Evolutionary conservation across 768 basidiomycete species (phyloP).

Genomic region (Chalciporus chontae): DNA sequence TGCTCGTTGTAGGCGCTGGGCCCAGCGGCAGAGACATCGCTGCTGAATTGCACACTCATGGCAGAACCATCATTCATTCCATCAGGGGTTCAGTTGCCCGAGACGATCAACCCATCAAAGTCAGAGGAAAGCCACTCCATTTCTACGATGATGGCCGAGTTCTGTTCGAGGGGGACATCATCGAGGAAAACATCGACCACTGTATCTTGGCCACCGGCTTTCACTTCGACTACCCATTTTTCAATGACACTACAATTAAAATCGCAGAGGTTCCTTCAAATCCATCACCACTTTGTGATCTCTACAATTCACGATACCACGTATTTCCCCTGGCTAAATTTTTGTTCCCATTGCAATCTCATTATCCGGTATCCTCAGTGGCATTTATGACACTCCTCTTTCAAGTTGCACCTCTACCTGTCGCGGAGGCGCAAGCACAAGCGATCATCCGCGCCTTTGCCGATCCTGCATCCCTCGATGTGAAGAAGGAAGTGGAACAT

Average conservation of each 20-base stretch:
- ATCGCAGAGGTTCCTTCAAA: constrained; percentile 39
- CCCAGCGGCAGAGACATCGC: constrained; percentile 71
- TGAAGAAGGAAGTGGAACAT: constrained; percentile 43
- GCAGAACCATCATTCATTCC: constrained; percentile 54
- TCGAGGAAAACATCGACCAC: constrained; percentile 52
- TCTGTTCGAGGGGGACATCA: constrained; percentile 55
- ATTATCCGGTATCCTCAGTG: constrained; percentile 46
- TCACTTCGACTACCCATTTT: constrained; percentile 60
- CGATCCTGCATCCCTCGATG: constrained; percentile 48
- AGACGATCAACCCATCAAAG: constrained; percentile 35
- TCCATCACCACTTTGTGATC: constrained; percentile 45
- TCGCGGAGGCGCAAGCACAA: constrained; percentile 75
- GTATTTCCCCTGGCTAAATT: constrained; percentile 72
- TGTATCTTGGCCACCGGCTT: constrained; percentile 80
- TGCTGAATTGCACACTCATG: constrained; percentile 48
- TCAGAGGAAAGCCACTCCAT: constrained; percentile 40
- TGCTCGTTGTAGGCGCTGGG: constrained; percentile 50
- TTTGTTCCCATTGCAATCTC: constrained; percentile 56
- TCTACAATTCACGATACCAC: constrained; percentile 63
- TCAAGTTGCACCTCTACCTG: constrained; percentile 67
- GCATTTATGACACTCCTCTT: constrained; percentile 64
- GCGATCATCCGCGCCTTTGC: constrained; percentile 56
- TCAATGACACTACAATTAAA: constrained; percentile 37
- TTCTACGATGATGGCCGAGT: constrained; percentile 46
- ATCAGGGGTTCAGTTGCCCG: constrained; percentile 34